Conservation (phyloP, 2,329 filamentous ascomycete species). For the Aspergillus versicolor region DNA sequence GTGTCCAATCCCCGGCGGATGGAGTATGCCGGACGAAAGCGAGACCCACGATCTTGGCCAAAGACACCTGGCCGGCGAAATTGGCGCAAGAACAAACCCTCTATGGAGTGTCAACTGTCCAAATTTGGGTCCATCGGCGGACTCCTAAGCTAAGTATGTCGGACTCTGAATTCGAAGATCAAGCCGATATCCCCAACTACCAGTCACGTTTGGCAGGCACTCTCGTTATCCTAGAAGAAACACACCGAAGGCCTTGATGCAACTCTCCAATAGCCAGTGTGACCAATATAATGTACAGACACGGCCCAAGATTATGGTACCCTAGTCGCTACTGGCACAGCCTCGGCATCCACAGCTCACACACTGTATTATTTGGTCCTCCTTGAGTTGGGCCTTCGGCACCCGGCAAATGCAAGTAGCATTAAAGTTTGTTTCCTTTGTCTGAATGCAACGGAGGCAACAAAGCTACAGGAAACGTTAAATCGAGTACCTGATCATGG, state of each 20-base stretch:
- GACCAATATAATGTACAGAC: not conserved
- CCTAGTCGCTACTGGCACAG: slow-evolving; percentile 78
- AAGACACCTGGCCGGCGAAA: not conserved
- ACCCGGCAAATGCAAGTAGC: slow-evolving; percentile 96
- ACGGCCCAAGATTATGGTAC: not conserved
- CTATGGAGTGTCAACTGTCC: not conserved
- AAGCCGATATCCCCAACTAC: not conserved
- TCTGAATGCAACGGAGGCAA: slow-evolving; percentile 93
- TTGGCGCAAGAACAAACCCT: not conserved
- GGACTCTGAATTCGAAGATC: not conserved
- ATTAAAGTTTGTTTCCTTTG: slow-evolving; percentile 99
- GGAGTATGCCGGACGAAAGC: not conserved
- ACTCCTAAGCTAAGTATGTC: no score
- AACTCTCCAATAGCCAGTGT: not conserved
- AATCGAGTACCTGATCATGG: not conserved
- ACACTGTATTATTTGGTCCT: slow-evolving; percentile 86
- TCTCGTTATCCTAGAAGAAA: not conserved
- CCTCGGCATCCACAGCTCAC: slow-evolving; percentile 93
- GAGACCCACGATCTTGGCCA: not conserved
- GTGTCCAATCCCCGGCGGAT: not conserved
- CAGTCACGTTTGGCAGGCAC: not conserved
- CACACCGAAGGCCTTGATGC: not conserved
- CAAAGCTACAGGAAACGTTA: slow-evolving; percentile 62
- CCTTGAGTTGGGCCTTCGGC: slow-evolving; percentile 83
- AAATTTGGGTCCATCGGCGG: no score